Percentiles rank a stretch among this genome's conserved stretches.
Conservation (phyloP, 441 rosid genomes). For the California macrophylla region DNA sequence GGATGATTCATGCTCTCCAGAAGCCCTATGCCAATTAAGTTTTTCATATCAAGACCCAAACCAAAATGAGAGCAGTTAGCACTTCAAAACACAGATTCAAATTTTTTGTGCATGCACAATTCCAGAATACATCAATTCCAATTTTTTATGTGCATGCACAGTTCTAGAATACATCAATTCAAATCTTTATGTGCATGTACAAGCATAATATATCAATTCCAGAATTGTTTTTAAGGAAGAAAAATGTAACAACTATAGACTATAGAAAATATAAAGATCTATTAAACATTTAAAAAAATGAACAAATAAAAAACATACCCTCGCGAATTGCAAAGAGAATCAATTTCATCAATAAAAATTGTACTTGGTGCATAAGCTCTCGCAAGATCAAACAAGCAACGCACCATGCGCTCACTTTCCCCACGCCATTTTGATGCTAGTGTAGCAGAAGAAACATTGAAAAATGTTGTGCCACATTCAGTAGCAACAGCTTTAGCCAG, state of each 20-base stretch:
- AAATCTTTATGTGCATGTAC: too few relatives aligned
- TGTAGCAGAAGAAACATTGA: conserved; percentile 77
- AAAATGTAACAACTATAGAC: background rate
- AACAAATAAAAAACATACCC: conserved; percentile 36
- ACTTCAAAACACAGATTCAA: background rate
- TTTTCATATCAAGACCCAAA: background rate
- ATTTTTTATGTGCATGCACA: too few relatives aligned
- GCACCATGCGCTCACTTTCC: conserved; percentile 87
- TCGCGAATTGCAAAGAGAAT: conserved; percentile 72
- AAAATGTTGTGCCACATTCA: conserved; percentile 66
- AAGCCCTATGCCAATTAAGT: conserved; percentile 44
- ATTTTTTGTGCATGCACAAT: too few relatives aligned
- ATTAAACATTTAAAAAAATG: background rate
- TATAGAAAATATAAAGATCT: background rate
- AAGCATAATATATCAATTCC: background rate
- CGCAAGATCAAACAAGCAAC: conserved; percentile 79
- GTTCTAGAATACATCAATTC: too few relatives aligned
- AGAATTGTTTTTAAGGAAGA: too few relatives aligned
- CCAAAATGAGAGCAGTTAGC: background rate
- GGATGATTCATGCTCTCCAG: conserved; percentile 98
- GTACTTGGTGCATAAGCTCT: conserved; percentile 89
- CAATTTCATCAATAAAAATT: conserved; percentile 76
- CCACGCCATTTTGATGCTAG: conserved; percentile 89
- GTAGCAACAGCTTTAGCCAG: conserved; percentile 83
- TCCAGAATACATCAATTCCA: too few relatives aligned